Conservation (phyloP, 2,329 filamentous ascomycete genomes). For the Exserohilum turcica region DNA sequence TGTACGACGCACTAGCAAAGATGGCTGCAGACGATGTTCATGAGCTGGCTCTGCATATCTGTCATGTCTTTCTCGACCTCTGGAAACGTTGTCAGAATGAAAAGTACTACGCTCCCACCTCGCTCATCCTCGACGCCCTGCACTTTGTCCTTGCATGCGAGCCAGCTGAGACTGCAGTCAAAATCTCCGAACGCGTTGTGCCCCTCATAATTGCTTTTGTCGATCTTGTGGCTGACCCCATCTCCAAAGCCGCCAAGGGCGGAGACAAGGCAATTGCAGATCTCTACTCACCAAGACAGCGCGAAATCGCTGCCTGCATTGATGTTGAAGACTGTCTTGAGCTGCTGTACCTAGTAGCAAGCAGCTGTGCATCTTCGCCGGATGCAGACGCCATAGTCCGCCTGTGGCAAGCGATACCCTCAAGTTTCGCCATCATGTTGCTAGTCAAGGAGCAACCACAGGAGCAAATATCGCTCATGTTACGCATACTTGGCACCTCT, state of each 20-base stretch:
- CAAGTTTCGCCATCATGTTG: slow-evolving; percentile 69
- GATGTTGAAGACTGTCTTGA: slow-evolving; percentile 68
- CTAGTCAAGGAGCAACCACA: slow-evolving; percentile 70
- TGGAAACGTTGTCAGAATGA: slow-evolving; percentile 73
- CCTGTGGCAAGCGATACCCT: slow-evolving; percentile 72
- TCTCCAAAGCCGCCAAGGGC: slow-evolving; percentile 43
- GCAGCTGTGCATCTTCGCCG: slow-evolving; percentile 59
- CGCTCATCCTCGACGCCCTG: slow-evolving; percentile 68
- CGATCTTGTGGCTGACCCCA: slow-evolving; percentile 61
- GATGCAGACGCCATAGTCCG: slow-evolving; percentile 47
- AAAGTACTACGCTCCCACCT: slow-evolving; percentile 65
- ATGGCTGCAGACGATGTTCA: slow-evolving; percentile 55
- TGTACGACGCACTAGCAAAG: slow-evolving; percentile 70
- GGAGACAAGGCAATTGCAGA: slow-evolving; percentile 34
- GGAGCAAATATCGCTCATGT: slow-evolving; percentile 66
- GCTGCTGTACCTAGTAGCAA: slow-evolving; percentile 67
- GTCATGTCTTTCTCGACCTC: slow-evolving; percentile 65
- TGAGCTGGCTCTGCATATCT: slow-evolving; percentile 67
- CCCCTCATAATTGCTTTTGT: slow-evolving; percentile 53
- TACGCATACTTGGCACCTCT: slow-evolving; percentile 71
- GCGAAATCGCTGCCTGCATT: slow-evolving; percentile 61
- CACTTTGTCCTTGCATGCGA: slow-evolving; percentile 68
- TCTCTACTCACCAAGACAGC: slow-evolving; percentile 47
- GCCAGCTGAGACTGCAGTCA: slow-evolving; percentile 62
- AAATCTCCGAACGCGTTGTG: slow-evolving; percentile 63